Evolutionary conservation across 1,139 yeast species (phyloP).

Genomic region (Diutina mesorugosa): DNA sequence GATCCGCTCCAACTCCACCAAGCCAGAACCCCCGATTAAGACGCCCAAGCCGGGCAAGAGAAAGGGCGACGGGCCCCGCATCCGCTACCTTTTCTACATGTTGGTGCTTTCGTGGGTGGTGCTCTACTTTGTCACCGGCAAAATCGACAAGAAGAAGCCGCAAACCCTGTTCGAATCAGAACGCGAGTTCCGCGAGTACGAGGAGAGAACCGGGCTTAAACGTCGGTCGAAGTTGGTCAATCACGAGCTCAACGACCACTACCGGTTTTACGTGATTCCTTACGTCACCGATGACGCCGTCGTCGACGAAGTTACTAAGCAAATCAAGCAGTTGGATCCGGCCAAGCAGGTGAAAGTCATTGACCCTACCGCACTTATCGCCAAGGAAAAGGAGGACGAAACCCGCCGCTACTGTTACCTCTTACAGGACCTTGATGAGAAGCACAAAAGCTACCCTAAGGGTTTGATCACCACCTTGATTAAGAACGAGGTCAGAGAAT

Average conservation of each 20-base stretch:
- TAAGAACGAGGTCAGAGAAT: constrained; percentile 29
- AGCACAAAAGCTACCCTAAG: constrained; percentile 31
- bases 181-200: constrained; percentile 44
- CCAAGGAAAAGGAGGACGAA: constrained; percentile 27
- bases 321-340: constrained; percentile 7
- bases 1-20: background rate
- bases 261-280: constrained; percentile 34
- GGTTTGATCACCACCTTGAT: constrained; percentile 49
- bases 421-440: constrained; percentile 25
- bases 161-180: constrained; percentile 40
- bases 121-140: constrained; percentile 35
- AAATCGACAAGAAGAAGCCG: constrained; percentile 38
- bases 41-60: background rate
- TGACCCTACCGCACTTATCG: constrained; percentile 32
- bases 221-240: constrained; percentile 36
- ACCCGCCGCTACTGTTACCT: constrained; percentile 24
- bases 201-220: constrained; percentile 37
- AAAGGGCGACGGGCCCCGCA: constrained; percentile 21
- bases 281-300: constrained; percentile 14
- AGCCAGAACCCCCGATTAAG: background rate
- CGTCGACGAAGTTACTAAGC: constrained; percentile 10
- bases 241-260: constrained; percentile 15
- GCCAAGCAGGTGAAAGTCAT: constrained; percentile 30
- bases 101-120: constrained; percentile 39
- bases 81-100: constrained; percentile 36